phyloP scores from a whole-genome alignment of 163 green algal species.

The Chlamydomonas reinhardtii region DNA sequence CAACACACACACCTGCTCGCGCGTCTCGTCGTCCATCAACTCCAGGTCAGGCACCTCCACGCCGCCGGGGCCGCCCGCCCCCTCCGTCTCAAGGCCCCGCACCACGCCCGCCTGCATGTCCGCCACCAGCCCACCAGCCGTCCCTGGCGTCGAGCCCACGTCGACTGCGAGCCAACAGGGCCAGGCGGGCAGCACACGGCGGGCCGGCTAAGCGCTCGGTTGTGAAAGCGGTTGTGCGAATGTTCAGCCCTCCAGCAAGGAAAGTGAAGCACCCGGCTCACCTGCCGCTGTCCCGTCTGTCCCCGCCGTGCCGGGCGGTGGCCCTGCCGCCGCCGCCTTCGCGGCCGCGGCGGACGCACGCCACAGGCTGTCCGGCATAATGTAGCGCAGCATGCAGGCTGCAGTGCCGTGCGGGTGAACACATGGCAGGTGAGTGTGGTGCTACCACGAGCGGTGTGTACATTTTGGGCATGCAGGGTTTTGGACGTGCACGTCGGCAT shows the following conservation, averaged over 20 bases:
- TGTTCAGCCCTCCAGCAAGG: too few species aligned
- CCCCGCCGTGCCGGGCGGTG: neutral
- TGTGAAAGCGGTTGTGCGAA: too few species aligned
- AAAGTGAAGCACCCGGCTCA: too few species aligned
- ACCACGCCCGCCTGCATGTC: neutral
- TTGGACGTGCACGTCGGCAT: too few species aligned
- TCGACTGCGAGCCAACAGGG: neutral
- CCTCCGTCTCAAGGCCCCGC: neutral
- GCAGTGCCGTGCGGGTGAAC: too few species aligned
- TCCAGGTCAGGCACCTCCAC: conserved; percentile 47
- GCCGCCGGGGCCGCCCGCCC: neutral
- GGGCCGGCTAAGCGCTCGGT: too few species aligned
- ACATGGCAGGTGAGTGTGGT: too few species aligned
- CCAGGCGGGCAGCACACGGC: too few species aligned
- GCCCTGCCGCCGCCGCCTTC: conserved; percentile 34
- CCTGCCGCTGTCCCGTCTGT: neutral
- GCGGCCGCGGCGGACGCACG: conserved; percentile 34
- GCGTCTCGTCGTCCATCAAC: conserved; percentile 56
- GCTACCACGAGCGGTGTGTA: too few species aligned
- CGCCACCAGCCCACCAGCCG: too few species aligned
- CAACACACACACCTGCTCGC: conserved; percentile 27
- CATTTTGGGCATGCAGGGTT: too few species aligned
- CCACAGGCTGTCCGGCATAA: conserved; percentile 61
- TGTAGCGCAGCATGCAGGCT: conserved; percentile 60
- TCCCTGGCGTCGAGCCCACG: neutral